These are phyloP conservation scores for Fragilariopsis cylindrus DNA, from an alignment of 108 stramenopile species.

Conservation along the genomic window DNA sequence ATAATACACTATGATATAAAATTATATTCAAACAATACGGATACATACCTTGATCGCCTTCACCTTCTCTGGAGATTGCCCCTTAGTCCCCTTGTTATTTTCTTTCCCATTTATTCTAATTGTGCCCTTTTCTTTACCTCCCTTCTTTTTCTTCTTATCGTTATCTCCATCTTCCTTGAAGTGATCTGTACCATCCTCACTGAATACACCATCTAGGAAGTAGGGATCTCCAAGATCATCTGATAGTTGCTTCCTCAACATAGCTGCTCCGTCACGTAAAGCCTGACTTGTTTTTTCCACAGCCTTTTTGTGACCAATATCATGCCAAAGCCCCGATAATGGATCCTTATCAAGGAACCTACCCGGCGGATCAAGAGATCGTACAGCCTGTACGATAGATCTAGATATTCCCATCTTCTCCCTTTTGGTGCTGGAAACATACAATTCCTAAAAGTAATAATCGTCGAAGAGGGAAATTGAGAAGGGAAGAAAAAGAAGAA, in stretches of 20 bases:
- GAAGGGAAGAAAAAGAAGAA: no score
- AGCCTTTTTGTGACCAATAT: conserved; percentile 74
- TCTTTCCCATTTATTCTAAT: conserved; percentile 13
- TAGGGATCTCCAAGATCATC: conserved; percentile 65
- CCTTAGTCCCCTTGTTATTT: conserved; percentile 7
- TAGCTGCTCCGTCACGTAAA: conserved; percentile 75
- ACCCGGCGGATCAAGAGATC: conserved; percentile 60
- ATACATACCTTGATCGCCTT: conserved; percentile 13
- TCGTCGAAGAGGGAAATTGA: not conserved
- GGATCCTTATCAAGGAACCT: conserved; percentile 76
- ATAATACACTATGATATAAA: conserved; percentile 1
- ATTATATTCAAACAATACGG: not conserved
- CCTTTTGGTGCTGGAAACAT: conserved; percentile 72
- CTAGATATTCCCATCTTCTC: conserved; percentile 81
- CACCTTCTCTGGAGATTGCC: not conserved
- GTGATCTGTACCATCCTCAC: conserved; percentile 20
- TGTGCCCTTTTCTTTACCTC: conserved; percentile 3
- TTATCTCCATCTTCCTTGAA: conserved; percentile 3
- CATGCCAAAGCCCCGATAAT: conserved; percentile 51
- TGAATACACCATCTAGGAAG: conserved; percentile 64
- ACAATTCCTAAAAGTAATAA: conserved; percentile 54
- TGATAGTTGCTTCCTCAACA: conserved; percentile 63
- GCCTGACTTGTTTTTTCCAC: conserved; percentile 79
- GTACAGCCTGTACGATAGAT: conserved; percentile 78
- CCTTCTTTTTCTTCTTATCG: not conserved